phyloP scores from a whole-genome alignment of 805 yeast species.

The Cyberlindnera mycetangii region DNA sequence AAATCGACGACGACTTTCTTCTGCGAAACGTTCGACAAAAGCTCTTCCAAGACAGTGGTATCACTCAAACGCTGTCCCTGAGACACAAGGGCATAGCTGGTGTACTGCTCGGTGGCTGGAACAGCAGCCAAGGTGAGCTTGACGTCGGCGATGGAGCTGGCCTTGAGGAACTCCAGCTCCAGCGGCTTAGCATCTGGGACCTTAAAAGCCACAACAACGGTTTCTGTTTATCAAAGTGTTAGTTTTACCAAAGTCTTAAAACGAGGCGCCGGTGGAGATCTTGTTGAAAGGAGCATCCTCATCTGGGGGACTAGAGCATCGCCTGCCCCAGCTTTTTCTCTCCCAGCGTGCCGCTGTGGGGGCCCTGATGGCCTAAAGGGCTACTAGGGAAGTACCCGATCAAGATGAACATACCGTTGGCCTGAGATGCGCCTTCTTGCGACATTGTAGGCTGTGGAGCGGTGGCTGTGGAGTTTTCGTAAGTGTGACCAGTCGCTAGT shows the following conservation, averaged over 20 bases:
- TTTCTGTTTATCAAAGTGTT: conserved; percentile 3
- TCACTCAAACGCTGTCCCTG: conserved; percentile 34
- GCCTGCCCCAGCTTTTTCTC: conserved; percentile 4
- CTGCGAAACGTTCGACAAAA: conserved; percentile 21
- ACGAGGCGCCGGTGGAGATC: background rate
- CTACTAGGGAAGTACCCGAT: too few species aligned
- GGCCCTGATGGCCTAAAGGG: too few species aligned
- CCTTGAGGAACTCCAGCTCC: conserved; percentile 21
- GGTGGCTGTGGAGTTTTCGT: too few species aligned
- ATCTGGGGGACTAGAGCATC: background rate
- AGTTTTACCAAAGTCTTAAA: background rate
- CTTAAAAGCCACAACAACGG: conserved; percentile 12
- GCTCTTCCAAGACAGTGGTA: conserved; percentile 28
- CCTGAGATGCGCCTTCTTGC: conserved; percentile 3
- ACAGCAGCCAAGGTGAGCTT: conserved; percentile 55
- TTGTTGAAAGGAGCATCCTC: conserved; percentile 1
- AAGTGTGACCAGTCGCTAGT: background rate
- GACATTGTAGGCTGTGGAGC: conserved; percentile 1
- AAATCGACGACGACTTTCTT: conserved; percentile 41
- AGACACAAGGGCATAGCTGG: conserved; percentile 51
- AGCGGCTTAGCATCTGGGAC: conserved; percentile 17
- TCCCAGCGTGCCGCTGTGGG: too few species aligned
- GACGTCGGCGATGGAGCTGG: conserved; percentile 55
- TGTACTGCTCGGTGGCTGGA: conserved; percentile 54
- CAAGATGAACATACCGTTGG: conserved; percentile 5